These are phyloP conservation scores for Globisporangium radiosum DNA, from an alignment of 352 stramenopile genomes.

Conservation along the genomic window DNA sequence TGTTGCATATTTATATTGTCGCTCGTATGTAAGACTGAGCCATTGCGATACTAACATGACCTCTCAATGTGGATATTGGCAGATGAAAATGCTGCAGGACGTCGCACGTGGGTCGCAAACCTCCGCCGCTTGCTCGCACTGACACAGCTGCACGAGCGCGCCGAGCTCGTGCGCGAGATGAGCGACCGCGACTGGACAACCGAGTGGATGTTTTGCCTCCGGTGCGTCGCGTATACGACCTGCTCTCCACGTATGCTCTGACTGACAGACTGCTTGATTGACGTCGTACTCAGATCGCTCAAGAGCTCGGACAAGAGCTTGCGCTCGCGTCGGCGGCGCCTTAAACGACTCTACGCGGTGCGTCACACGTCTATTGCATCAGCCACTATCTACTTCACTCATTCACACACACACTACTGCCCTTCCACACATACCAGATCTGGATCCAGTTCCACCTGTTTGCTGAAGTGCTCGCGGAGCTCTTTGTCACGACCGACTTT, in stretches of 20 bases:
- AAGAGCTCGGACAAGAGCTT: slow-evolving; percentile 32
- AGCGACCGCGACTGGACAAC: slow-evolving; percentile 69
- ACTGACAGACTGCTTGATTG: no score
- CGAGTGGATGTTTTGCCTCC: slow-evolving; percentile 75
- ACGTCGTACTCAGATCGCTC: slow-evolving; percentile 17
- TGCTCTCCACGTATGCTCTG: not conserved
- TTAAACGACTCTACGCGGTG: slow-evolving; percentile 61
- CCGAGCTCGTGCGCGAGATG: slow-evolving; percentile 46
- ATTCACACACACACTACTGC: not conserved
- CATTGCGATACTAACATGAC: not conserved
- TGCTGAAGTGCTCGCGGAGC: slow-evolving; percentile 52
- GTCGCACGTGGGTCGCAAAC: slow-evolving; percentile 59
- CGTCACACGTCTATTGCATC: slow-evolving; percentile 1
- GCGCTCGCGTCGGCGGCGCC: slow-evolving; percentile 29
- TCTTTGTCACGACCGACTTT: slow-evolving; percentile 44
- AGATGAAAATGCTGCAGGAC: slow-evolving; percentile 68
- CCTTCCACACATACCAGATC: slow-evolving; percentile 27
- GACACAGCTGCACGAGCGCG: slow-evolving; percentile 31
- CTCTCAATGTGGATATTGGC: not conserved
- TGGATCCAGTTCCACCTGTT: slow-evolving; percentile 78
- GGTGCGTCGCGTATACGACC: slow-evolving; percentile 15
- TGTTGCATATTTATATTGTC: no score
- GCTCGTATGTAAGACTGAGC: no score
- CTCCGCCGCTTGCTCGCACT: slow-evolving; percentile 49
- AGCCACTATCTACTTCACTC: not conserved